Evolutionary conservation across 306 rosid species (phyloP).

Genomic region (Acacia confusa): DNA sequence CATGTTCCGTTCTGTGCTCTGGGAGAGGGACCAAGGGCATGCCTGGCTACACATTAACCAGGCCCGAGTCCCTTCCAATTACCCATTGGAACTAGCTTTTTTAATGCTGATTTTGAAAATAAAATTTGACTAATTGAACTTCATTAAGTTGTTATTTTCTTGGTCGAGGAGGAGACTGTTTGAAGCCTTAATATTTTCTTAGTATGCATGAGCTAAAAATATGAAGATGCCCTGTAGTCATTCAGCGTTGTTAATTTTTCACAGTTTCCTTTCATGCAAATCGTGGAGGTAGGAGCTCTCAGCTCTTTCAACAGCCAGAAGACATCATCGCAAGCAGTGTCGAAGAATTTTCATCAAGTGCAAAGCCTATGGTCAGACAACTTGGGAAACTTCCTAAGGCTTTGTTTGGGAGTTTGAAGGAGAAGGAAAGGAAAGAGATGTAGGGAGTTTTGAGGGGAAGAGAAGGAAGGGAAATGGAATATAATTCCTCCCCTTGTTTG

Average conservation of each 20-base stretch:
- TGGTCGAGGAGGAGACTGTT: constrained; percentile 9
- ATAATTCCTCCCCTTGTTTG: no score
- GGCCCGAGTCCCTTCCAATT: not conserved
- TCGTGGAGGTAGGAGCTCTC: constrained; percentile 64
- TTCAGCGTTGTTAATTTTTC: constrained; percentile 44
- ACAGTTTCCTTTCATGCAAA: constrained; percentile 64
- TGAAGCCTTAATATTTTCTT: constrained; percentile 11
- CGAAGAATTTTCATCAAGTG: constrained; percentile 82
- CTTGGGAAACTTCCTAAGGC: constrained; percentile 66
- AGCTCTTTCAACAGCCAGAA: no score
- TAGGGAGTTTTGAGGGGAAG: no score
- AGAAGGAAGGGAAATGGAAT: no score
- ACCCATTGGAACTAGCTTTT: constrained; percentile 5
- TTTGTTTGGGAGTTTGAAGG: no score
- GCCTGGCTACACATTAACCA: not conserved
- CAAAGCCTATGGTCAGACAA: constrained; percentile 76
- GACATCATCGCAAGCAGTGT: constrained; percentile 57
- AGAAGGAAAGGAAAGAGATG: no score
- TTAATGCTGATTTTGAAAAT: constrained; percentile 20
- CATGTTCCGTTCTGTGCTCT: no score
- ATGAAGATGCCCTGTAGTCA: constrained; percentile 28
- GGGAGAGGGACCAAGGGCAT: no score
- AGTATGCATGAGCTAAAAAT: not conserved
- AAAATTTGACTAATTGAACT: not conserved
- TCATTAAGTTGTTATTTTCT: constrained; percentile 9